Evolutionary conservation across 2,329 filamentous ascomycete genomes (phyloP).

Genomic region (Verruconis gallopava): DNA sequence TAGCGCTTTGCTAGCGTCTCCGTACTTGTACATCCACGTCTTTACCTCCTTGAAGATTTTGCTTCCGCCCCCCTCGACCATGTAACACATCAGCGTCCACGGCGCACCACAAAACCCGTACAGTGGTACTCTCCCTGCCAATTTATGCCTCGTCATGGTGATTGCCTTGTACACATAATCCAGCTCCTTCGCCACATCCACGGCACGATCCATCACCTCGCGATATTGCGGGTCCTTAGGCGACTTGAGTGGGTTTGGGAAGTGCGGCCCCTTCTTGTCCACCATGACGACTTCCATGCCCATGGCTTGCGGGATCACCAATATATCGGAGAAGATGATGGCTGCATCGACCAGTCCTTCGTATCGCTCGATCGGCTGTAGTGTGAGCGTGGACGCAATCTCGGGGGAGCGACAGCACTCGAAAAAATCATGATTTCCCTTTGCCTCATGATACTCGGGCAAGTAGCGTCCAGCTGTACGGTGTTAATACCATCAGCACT

Average conservation of each 20-base stretch:
- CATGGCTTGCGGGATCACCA: conserved; percentile 95
- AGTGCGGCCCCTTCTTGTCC: conserved; percentile 91
- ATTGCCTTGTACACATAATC: conserved; percentile 96
- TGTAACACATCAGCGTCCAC: conserved; percentile 96
- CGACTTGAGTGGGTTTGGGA: conserved; percentile 67
- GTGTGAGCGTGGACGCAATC: conserved; percentile 80
- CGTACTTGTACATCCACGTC: conserved; percentile 91
- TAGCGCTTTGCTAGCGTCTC: conserved; percentile 64
- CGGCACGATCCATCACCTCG: conserved; percentile 59
- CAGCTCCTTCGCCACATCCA: conserved; percentile 75
- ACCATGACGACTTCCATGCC: conserved; percentile 99
- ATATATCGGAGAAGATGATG: conserved; percentile 97
- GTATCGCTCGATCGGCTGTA: conserved; percentile 90
- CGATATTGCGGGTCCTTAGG: conserved; percentile 76
- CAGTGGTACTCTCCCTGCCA: conserved; percentile 76
- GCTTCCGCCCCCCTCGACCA: conserved; percentile 94
- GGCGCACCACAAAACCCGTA: conserved; percentile 96
- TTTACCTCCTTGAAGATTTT: conserved; percentile 92
- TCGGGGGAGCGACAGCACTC: conserved; percentile 91
- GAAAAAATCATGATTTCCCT: conserved; percentile 87
- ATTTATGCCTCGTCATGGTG: conserved; percentile 75
- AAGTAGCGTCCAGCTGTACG: conserved; percentile 79
- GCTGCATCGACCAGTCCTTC: conserved; percentile 84
- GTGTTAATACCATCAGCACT: conserved; percentile 9
- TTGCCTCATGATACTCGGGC: conserved; percentile 93